These are phyloP conservation scores for Ophiosphaerella narmari DNA, from an alignment of 2,329 filamentous ascomycete species.

Conservation along the genomic window DNA sequence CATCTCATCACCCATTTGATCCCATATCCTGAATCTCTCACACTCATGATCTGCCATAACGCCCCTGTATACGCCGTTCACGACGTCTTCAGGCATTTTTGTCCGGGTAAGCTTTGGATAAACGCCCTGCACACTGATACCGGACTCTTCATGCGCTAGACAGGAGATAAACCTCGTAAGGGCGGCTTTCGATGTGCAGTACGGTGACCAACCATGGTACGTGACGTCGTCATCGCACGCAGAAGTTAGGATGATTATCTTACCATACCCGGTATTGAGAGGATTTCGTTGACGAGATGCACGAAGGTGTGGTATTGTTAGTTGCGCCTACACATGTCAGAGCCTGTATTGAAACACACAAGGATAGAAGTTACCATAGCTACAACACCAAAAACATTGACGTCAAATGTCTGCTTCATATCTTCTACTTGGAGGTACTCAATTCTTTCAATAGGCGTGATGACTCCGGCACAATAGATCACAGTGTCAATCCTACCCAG, in stretches of 20 bases:
- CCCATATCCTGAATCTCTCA: conserved; percentile 30
- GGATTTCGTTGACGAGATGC: conserved; percentile 12
- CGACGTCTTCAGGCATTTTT: conserved; percentile 28
- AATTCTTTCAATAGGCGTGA: conserved; percentile 26
- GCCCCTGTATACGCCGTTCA: conserved; percentile 23
- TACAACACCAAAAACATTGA: conserved; percentile 33
- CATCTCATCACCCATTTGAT: conserved; percentile 29
- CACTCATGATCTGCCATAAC: conserved; percentile 35
- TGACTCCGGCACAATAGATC: conserved; percentile 28
- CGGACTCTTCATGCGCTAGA: conserved; percentile 31
- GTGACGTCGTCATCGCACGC: conserved; percentile 26
- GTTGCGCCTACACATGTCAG: conserved; percentile 17
- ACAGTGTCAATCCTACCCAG: conserved; percentile 28
- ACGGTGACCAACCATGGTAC: conserved; percentile 31
- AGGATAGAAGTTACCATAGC: conserved; percentile 20
- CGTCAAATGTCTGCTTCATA: conserved; percentile 23
- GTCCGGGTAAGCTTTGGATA: conserved; percentile 34
- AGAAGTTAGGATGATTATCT: conserved; percentile 25
- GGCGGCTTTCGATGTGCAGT: conserved; percentile 32
- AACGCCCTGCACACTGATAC: conserved; percentile 27
- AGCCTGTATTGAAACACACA: background rate
- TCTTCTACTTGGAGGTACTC: conserved; percentile 23
- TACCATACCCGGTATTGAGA: conserved; percentile 24
- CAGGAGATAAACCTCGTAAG: conserved; percentile 29
- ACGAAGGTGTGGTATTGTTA: conserved; percentile 24